A percentile compares a stretch with the other conserved stretches of the same genome.
Evolutionary conservation across 108 stramenopile genomes (phyloP).

Genomic region (Cyclotella distinguenda): DNA sequence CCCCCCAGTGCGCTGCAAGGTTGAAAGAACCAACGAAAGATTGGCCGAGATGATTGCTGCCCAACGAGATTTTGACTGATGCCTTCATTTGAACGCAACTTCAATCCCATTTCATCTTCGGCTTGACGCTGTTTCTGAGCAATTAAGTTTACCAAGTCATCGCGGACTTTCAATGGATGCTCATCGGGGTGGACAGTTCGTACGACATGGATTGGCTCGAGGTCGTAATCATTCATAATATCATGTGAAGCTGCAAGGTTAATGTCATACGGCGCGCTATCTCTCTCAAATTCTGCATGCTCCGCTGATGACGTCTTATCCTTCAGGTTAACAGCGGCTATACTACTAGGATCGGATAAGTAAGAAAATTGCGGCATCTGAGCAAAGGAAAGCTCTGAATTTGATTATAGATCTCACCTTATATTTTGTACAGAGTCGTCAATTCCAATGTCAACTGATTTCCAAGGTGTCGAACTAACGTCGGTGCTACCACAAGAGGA

Average conservation of each 20-base stretch:
- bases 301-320: too few relatives aligned
- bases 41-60: conserved; percentile 19
- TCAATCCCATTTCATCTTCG: conserved; percentile 44
- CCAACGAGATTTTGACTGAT: not conserved
- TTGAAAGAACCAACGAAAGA: conserved; percentile 54
- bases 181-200: conserved; percentile 48
- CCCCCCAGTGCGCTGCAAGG: conserved; percentile 49
- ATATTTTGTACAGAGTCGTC: conserved; percentile 3
- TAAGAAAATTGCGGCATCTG: too few relatives aligned
- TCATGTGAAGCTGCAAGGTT: too few relatives aligned
- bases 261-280: too few relatives aligned
- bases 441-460: not conserved
- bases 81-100: conserved; percentile 14
- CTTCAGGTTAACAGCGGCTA: too few relatives aligned
- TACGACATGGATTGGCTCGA: conserved; percentile 42
- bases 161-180: conserved; percentile 41
- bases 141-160: conserved; percentile 36
- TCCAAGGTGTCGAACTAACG: not conserved
- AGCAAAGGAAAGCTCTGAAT: too few relatives aligned
- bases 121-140: conserved; percentile 15
- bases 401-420: not conserved
- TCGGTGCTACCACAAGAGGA: conserved; percentile 25
- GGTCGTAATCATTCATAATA: conserved; percentile 23
- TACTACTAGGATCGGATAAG: too few relatives aligned
- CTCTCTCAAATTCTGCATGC: too few relatives aligned